Percentiles rank a stretch among this genome's conserved stretches.
phyloP scores from a whole-genome alignment of 192 early-diverging fungal genomes.

The Coemansia sp. region DNA sequence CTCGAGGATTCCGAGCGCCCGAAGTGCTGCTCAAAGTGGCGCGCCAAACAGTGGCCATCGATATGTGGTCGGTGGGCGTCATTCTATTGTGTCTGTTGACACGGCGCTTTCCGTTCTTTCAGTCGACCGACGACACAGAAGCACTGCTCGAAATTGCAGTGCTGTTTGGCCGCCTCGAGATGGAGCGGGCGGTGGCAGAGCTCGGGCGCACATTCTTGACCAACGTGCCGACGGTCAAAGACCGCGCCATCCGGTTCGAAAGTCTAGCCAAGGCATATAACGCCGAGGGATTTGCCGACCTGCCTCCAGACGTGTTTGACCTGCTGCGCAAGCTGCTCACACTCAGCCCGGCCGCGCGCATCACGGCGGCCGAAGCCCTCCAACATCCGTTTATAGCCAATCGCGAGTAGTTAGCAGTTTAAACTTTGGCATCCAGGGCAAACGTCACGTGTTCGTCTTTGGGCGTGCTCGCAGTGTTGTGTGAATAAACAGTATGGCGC shows the following conservation, averaged over 20 bases:
- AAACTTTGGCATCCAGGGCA: constrained; percentile 1
- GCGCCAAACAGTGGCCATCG: constrained; percentile 78
- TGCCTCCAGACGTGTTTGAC: constrained; percentile 56
- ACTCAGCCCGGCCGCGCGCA: constrained; percentile 59
- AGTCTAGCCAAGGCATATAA: constrained; percentile 53
- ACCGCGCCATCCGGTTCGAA: constrained; percentile 46
- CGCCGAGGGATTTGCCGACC: constrained; percentile 21
- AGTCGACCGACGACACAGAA: constrained; percentile 81
- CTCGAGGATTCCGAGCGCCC: constrained; percentile 89
- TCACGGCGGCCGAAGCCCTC: constrained; percentile 75
- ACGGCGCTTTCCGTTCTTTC: constrained; percentile 85
- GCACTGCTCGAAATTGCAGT: constrained; percentile 80
- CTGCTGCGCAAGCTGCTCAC: constrained; percentile 60
- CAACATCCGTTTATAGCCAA: constrained; percentile 66
- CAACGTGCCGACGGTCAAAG: constrained; percentile 50
- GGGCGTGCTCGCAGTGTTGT: constrained; percentile 18
- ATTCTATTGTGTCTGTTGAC: constrained; percentile 78
- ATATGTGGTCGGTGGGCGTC: constrained; percentile 92
- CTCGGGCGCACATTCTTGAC: constrained; percentile 55
- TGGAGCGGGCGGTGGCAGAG: constrained; percentile 64
- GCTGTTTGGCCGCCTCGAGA: constrained; percentile 72
- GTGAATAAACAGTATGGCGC: constrained; percentile 46
- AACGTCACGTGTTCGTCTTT: not conserved
- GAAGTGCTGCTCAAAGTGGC: constrained; percentile 83
- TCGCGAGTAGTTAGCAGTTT: constrained; percentile 1